phyloP scores from a whole-genome alignment of 2,329 filamentous ascomycete genomes.

The Beauveria rudraprayagi region DNA sequence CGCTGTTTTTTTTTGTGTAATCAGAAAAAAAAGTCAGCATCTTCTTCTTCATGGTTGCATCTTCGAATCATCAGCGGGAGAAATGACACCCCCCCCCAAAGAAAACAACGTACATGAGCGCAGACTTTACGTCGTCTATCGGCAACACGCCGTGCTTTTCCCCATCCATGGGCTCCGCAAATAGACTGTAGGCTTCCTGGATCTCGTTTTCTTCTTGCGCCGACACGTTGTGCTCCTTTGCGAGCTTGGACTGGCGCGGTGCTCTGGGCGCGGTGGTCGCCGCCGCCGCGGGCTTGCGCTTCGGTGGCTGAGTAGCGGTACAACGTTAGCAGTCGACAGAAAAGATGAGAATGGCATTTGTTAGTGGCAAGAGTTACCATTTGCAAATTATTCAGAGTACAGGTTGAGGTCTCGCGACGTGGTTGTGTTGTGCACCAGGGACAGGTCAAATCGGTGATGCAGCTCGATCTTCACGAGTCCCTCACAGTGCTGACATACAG shows the following conservation, averaged over 20 bases:
- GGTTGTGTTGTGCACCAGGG: background rate
- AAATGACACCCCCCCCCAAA: background rate
- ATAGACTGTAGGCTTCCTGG: constrained; percentile 79
- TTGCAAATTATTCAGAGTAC: background rate
- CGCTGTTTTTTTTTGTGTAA: constrained; percentile 39
- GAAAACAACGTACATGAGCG: constrained; percentile 53
- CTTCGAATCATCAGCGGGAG: background rate
- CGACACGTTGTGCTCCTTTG: constrained; percentile 81
- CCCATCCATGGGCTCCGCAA: constrained; percentile 61
- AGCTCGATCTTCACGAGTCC: background rate
- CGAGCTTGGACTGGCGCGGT: constrained; percentile 73
- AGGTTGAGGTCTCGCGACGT: background rate
- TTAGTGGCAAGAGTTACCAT: background rate
- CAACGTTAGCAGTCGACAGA: background rate
- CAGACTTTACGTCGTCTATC: constrained; percentile 60
- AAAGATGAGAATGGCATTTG: background rate
- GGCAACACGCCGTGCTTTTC: constrained; percentile 66
- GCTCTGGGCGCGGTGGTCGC: constrained; percentile 21
- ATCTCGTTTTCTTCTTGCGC: constrained; percentile 84
- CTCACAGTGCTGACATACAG: background rate
- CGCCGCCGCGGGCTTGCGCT: constrained; percentile 34
- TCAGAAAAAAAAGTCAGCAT: no score
- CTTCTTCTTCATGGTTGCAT: background rate
- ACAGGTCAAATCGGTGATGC: background rate
- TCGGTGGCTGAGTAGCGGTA: constrained; percentile 37